phyloP scores from a whole-genome alignment of 2,329 filamentous ascomycete genomes.

The Macrophomina tecta region DNA sequence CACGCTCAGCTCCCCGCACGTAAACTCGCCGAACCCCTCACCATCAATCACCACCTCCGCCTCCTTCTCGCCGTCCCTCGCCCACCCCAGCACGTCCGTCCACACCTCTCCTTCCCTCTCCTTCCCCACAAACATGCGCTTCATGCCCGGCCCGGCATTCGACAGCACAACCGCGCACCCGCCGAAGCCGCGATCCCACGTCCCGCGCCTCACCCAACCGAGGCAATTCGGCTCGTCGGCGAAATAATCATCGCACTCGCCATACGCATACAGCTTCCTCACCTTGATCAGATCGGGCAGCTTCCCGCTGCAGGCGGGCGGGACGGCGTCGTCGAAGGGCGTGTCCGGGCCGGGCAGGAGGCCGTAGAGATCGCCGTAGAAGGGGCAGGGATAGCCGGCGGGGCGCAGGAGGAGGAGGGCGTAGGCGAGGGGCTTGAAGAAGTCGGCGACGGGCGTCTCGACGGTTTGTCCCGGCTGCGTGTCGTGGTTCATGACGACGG shows the following conservation, averaged over 20 bases:
- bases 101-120: constrained; percentile 65
- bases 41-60: constrained; percentile 63
- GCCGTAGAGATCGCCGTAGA: constrained; percentile 74
- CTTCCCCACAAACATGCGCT: constrained; percentile 68
- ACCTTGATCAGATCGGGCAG: constrained; percentile 66
- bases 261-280: constrained; percentile 71
- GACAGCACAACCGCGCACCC: constrained; percentile 58
- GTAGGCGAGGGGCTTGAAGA: constrained; percentile 76
- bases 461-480: constrained; percentile 69
- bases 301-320: constrained; percentile 59
- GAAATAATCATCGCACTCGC: constrained; percentile 68
- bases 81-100: constrained; percentile 66
- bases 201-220: constrained; percentile 64
- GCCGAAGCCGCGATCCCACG: constrained; percentile 42
- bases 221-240: constrained; percentile 61
- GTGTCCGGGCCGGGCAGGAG: constrained; percentile 49
- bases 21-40: constrained; percentile 65
- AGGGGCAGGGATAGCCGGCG: constrained; percentile 69
- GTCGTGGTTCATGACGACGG: constrained; percentile 75
- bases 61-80: constrained; percentile 45
- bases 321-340: constrained; percentile 48
- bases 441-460: constrained; percentile 66
- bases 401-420: constrained; percentile 71
- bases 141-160: constrained; percentile 56
- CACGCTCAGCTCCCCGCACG: constrained; percentile 58